A percentile compares a stretch with the other conserved stretches of the same genome.
These are phyloP conservation scores for Thuidium tamariscinum DNA, from an alignment of 225 moss, liverwort and hornwort genomes.

Conservation along the genomic window DNA sequence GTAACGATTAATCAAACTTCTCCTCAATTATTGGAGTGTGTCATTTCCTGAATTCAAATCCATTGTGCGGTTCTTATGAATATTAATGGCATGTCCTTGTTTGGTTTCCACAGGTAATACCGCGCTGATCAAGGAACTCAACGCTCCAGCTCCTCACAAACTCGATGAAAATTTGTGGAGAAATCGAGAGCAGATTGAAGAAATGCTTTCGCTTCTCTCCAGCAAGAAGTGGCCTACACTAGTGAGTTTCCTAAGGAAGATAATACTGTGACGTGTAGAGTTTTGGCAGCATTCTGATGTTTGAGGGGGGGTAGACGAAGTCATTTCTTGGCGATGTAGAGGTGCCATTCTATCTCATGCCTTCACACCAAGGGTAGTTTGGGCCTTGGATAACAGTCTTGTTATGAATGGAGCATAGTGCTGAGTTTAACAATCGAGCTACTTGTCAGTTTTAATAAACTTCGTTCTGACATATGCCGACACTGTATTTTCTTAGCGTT, in stretches of 20 bases:
- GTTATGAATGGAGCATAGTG: neutral
- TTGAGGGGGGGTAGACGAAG: neutral
- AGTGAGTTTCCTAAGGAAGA: conserved; percentile 32
- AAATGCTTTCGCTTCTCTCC: conserved; percentile 45
- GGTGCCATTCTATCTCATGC: neutral
- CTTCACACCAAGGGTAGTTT: neutral
- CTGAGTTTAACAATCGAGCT: neutral
- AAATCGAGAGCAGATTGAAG: conserved; percentile 89
- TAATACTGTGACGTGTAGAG: neutral
- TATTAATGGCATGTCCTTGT: neutral
- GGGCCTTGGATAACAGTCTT: neutral
- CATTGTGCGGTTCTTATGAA: neutral
- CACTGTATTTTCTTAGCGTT: neutral
- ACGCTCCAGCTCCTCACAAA: conserved; percentile 59
- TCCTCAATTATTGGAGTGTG: neutral
- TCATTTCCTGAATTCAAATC: neutral
- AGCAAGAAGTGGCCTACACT: conserved; percentile 55
- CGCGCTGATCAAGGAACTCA: conserved; percentile 30
- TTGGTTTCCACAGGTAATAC: conserved; percentile 31
- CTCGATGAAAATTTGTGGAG: conserved; percentile 94
- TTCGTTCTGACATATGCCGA: neutral
- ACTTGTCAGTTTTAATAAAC: neutral
- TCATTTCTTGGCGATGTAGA: neutral
- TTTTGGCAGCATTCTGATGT: neutral
- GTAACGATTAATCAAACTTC: neutral